Evolutionary conservation across 805 yeast species (phyloP), one percentile per base, ranked within the genome.

Genomic region (Candida ficus): DNA sequence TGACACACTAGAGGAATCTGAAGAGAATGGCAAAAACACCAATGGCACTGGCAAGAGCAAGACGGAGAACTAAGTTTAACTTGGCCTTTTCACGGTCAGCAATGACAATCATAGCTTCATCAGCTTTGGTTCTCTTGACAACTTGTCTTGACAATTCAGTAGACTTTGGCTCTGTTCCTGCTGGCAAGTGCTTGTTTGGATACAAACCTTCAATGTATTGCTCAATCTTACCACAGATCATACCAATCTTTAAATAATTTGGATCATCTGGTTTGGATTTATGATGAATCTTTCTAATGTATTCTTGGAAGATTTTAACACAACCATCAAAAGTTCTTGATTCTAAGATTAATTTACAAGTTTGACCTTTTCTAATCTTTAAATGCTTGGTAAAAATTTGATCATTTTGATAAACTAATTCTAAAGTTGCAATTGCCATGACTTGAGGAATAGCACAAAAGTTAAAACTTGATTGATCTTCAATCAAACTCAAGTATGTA

Each of bases 391-490:
- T 73, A 57, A 91, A 76, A 3, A 91, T 83, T 4, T 67, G 56
- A 4, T 83, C 81, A 66, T 93, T 93, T 58, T 83, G 80, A 73
- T 83, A 90, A 26, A 93, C 83, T 38, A 81, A 69, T 18, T 91
- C 88, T 52, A 93, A 72, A 1, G 98, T 88, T 13, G 99, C 97
- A 61, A 93, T 84, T 28, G 98, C 96, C 99, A 93, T 93, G 16
- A 91, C 97, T 67, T 93, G 99, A 16, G 99, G 99, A 58, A 93
- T 93, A 10, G 97, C 87, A 68, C 97, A 90, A 69, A 93, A 93
- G 53, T 80, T 83, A 70, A 88, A 93, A 37, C 82, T 66, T 1
- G 95, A 78, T 45, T 83, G 85, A 58, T 93, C 99, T 44, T 75
- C 74, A 37, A 93, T 75, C 46, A 80, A 69, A 14, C 91, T 75